A percentile compares a stretch with the other conserved stretches of the same genome.
phyloP scores from a whole-genome alignment of 805 yeast species.

The Wickerhamiella spandovensis region DNA sequence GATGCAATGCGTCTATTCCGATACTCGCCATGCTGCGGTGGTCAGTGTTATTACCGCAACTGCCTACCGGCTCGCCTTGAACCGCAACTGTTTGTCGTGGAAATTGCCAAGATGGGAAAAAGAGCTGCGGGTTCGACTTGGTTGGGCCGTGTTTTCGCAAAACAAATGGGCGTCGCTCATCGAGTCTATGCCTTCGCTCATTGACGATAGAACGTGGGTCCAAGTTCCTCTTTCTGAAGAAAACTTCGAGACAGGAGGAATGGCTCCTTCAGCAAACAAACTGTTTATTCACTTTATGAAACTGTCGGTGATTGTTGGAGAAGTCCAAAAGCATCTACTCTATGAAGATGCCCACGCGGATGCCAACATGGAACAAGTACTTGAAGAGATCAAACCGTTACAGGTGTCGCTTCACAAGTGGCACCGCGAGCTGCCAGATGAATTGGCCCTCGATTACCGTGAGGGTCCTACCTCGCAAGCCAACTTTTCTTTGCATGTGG shows the following conservation, averaged over 20 bases:
- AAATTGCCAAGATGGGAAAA: constrained; percentile 91
- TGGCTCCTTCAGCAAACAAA: constrained; percentile 34
- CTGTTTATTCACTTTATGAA: constrained; percentile 24
- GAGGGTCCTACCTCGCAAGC: constrained; percentile 32
- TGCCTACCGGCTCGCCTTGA: constrained; percentile 83
- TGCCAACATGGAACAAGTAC: constrained; percentile 36
- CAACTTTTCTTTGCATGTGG: constrained; percentile 62
- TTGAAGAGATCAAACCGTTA: constrained; percentile 53
- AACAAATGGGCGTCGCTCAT: constrained; percentile 82
- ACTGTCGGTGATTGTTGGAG: constrained; percentile 24
- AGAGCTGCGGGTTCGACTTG: constrained; percentile 70
- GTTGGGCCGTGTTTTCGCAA: constrained; percentile 92
- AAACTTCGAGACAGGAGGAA: constrained; percentile 23
- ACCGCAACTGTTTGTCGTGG: constrained; percentile 86
- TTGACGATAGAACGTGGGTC: constrained; percentile 63
- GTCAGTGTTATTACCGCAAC: constrained; percentile 78
- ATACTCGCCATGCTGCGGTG: constrained; percentile 66
- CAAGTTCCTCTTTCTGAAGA: constrained; percentile 28
- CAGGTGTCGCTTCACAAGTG: constrained; percentile 26
- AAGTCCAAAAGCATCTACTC: constrained; percentile 25
- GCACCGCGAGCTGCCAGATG: constrained; percentile 24
- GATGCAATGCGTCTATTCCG: constrained; percentile 37
- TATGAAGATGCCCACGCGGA: not conserved
- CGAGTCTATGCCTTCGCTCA: constrained; percentile 77
- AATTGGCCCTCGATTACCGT: constrained; percentile 16